These are phyloP conservation scores for Geotrichum europaeum DNA, from an alignment of 1,139 yeast species.

Conservation along the genomic window DNA sequence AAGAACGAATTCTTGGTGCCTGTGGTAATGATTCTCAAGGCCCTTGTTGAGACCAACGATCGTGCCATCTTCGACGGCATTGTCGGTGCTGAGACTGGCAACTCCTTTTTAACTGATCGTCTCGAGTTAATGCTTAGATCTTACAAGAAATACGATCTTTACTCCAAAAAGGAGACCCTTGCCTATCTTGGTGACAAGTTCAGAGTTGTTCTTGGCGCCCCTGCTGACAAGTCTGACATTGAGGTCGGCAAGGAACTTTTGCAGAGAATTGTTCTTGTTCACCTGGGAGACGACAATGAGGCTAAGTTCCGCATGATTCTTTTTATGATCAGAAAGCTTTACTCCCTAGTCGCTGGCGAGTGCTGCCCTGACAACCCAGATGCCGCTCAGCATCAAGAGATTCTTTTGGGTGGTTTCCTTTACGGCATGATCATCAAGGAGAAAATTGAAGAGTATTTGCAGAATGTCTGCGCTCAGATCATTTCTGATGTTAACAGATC, in stretches of 20 bases:
- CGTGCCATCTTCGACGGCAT: constrained; percentile 94
- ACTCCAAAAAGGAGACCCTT: constrained; percentile 79
- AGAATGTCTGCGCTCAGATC: constrained; percentile 64
- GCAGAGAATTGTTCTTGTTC: constrained; percentile 81
- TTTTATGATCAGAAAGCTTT: constrained; percentile 92
- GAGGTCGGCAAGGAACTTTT: constrained; percentile 88
- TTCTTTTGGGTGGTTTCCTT: constrained; percentile 88
- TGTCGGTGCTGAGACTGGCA: constrained; percentile 77
- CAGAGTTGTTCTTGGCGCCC: constrained; percentile 84
- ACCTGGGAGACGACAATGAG: constrained; percentile 52
- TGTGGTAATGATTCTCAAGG: constrained; percentile 86
- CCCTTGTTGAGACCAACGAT: constrained; percentile 83
- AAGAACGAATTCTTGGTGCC: constrained; percentile 94
- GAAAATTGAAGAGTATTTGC: constrained; percentile 88
- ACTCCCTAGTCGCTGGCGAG: constrained; percentile 92
- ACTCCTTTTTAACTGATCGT: constrained; percentile 96
- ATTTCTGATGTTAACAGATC: constrained; percentile 79
- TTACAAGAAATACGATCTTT: constrained; percentile 71
- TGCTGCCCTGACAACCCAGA: constrained; percentile 98
- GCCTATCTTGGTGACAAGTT: constrained; percentile 95
- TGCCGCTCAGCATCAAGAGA: constrained; percentile 98
- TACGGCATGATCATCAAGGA: constrained; percentile 97
- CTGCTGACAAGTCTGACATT: constrained; percentile 80
- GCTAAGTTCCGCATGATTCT: constrained; percentile 84
- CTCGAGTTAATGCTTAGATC: constrained; percentile 85